A percentile compares a stretch with the other conserved stretches of the same genome.
Evolutionary conservation across 116 monocot genomes (phyloP).

Genomic region (Iris pallida): DNA sequence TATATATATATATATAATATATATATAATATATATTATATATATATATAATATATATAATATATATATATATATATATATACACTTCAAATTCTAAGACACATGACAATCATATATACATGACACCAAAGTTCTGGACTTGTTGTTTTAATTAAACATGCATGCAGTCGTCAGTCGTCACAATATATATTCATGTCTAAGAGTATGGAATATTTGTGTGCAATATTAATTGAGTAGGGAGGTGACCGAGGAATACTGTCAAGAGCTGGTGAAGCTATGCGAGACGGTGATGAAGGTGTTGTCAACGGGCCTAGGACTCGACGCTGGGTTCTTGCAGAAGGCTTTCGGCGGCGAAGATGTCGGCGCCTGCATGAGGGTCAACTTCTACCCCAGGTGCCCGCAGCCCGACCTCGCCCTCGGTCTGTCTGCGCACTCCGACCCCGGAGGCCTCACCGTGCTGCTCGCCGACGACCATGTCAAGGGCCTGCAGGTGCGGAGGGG

Average conservation of each 20-base stretch:
- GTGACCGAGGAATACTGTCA: slow-evolving; percentile 20
- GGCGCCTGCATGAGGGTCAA: slow-evolving; percentile 33
- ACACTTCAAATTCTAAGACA: too few relatives aligned
- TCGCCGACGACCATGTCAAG: slow-evolving; percentile 34
- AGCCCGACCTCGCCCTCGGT: slow-evolving; percentile 54
- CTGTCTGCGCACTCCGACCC: slow-evolving; percentile 52
- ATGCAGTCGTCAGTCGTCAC: too few relatives aligned
- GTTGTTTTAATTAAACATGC: too few relatives aligned
- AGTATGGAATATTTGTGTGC: neutral
- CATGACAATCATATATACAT: too few relatives aligned
- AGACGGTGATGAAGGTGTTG: slow-evolving; percentile 26
- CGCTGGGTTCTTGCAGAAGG: slow-evolving; percentile 15
- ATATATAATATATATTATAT: too few relatives aligned
- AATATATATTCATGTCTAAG: too few relatives aligned
- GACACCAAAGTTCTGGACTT: too few relatives aligned
- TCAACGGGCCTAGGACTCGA: slow-evolving; percentile 29
- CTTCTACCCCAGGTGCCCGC: slow-evolving; percentile 54
- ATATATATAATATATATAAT: too few relatives aligned
- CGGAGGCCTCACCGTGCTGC: slow-evolving; percentile 36
- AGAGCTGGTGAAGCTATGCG: slow-evolving; percentile 26
- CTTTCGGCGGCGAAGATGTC: slow-evolving; percentile 23
- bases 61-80: too few relatives aligned
- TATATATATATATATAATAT: too few relatives aligned
- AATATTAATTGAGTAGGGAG: slow-evolving; percentile 11
- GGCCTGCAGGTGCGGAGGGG: slow-evolving; percentile 39